Evolutionary conservation across 805 yeast species (phyloP).

Genomic region (Nakazawaea wyomingensis): DNA sequence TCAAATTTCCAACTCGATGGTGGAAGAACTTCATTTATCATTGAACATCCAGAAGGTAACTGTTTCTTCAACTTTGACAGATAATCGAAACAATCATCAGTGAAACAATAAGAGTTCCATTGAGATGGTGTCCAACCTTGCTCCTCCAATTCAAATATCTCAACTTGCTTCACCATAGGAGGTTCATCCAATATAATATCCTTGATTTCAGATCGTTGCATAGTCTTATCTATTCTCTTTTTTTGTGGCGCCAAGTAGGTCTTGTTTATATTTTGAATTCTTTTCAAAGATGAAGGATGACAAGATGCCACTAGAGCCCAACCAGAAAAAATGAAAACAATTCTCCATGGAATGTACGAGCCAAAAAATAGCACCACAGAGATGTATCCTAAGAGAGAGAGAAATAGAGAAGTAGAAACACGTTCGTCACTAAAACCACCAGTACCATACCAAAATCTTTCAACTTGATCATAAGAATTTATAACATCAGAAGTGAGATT

Average conservation of each 20-base stretch:
- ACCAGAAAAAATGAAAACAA: slow-evolving; percentile 47
- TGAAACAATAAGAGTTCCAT: slow-evolving; percentile 59
- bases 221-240: slow-evolving; percentile 24
- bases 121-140: slow-evolving; percentile 53
- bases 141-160: slow-evolving; percentile 70
- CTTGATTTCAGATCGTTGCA: slow-evolving; percentile 32
- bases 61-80: slow-evolving; percentile 39
- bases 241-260: slow-evolving; percentile 17
- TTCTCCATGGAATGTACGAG: slow-evolving; percentile 59
- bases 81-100: slow-evolving; percentile 50
- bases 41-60: slow-evolving; percentile 60
- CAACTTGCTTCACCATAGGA: slow-evolving; percentile 58
- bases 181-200: slow-evolving; percentile 68
- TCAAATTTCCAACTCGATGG: slow-evolving; percentile 71
- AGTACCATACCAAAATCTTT: slow-evolving; percentile 51
- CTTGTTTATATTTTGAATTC: slow-evolving; percentile 15
- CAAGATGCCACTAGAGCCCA: slow-evolving; percentile 50
- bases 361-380: slow-evolving; percentile 37
- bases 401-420: slow-evolving; percentile 54
- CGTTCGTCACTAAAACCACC: slow-evolving; percentile 71
- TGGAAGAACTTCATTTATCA: slow-evolving; percentile 51
- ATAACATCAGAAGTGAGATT: slow-evolving; percentile 54
- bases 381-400: slow-evolving; percentile 33
- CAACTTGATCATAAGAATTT: slow-evolving; percentile 42
- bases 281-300: slow-evolving; percentile 53